Conservation (phyloP, 305 asterid species). For the Solanum aculeatissimum region DNA sequence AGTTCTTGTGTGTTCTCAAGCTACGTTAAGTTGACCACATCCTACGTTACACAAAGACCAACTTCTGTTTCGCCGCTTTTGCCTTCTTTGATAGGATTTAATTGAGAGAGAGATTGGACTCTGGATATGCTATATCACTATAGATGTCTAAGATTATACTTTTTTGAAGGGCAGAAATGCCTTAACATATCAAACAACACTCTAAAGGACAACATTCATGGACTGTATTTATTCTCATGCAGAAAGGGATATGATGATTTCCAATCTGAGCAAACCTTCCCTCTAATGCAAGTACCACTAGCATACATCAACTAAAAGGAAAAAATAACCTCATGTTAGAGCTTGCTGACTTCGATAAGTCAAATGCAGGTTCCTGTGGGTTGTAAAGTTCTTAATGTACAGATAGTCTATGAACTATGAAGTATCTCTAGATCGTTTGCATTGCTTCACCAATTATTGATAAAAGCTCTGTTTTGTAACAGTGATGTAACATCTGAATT, state of each 20-base stretch:
- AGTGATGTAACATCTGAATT: constrained; percentile 40
- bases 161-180: not conserved
- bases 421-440: not conserved
- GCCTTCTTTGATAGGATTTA: not conserved
- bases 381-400: not conserved
- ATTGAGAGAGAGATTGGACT: not conserved
- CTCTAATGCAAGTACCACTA: not conserved
- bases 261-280: not conserved
- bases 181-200: not conserved
- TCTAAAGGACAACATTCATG: not conserved
- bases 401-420: not conserved
- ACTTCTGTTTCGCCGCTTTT: not conserved
- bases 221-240: not conserved
- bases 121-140: not conserved
- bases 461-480: constrained; percentile 2
- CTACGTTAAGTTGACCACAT: not conserved
- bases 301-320: not conserved
- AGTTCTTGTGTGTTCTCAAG: not conserved
- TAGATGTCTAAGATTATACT: not conserved
- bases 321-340: not conserved
- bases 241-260: not conserved
- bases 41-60: not conserved
- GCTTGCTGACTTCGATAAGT: not conserved
- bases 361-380: not conserved
- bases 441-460: not conserved